A percentile compares a stretch with the other conserved stretches of the same genome.
phyloP scores from a whole-genome alignment of 2,329 filamentous ascomycete species.

The Aspergillus viridinutans region DNA sequence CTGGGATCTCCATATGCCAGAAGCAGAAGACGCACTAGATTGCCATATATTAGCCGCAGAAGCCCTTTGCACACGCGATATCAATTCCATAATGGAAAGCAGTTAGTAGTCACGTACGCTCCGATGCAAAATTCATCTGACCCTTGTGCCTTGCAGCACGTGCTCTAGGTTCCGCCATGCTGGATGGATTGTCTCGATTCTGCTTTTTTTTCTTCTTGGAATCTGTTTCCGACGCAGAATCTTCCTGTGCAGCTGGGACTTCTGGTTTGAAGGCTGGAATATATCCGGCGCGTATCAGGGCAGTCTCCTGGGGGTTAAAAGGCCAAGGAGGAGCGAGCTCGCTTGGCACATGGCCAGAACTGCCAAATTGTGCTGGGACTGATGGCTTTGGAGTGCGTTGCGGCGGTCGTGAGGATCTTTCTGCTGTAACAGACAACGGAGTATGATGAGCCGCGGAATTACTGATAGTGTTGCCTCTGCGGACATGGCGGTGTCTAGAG shows the following conservation, averaged over 20 bases:
- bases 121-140: conserved; percentile 73
- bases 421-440: background rate
- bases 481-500: conserved; percentile 13
- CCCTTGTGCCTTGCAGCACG: conserved; percentile 75
- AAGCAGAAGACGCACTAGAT: conserved; percentile 39
- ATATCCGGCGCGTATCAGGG: conserved; percentile 22
- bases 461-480: conserved; percentile 3
- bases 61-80: background rate
- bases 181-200: conserved; percentile 3
- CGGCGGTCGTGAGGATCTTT: background rate
- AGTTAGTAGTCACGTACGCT: conserved; percentile 51
- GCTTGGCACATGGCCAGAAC: conserved; percentile 15
- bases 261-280: conserved; percentile 15
- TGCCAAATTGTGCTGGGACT: background rate
- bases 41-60: background rate
- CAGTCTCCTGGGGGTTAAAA: conserved; percentile 19
- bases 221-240: background rate
- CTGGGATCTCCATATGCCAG: conserved; percentile 44
- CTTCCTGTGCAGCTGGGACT: conserved; percentile 1
- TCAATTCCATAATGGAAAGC: background rate
- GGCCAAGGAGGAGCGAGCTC: conserved; percentile 18
- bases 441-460: background rate
- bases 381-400: background rate
- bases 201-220: conserved; percentile 5
- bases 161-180: conserved; percentile 69